Base-by-base conservation (phyloP, 768 basidiomycete genomes). In the Leccinum subgranulosum region DNA sequence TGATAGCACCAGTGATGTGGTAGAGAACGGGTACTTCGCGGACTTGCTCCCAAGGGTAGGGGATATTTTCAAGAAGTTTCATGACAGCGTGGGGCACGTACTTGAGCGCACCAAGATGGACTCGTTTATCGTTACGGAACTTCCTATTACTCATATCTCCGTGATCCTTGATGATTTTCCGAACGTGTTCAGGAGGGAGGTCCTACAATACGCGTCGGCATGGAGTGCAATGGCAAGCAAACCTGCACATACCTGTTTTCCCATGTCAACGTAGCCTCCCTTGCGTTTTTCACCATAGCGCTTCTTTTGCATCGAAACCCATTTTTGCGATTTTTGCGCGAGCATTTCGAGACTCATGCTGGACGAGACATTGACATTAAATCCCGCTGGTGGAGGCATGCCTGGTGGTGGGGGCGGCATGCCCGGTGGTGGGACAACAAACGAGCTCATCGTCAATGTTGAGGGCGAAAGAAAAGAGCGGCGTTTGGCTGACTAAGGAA, bases 91-190 rank as follows among this genome's bases (percentile, higher is more conserved):
- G 97, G 21, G 97, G 97, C 52, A 99, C 95, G 73, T 98, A 99
- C 77, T 94, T 94, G 69, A 98, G 83, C 34, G 97, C 97, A 63
- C 97, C 97, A 29, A 99, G 85, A 75, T 99, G 97, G 43, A 99
- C 97, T 61, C 97, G 92, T 78, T 99, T 99, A 81, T 99, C 97
- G 71, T 96, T 97, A 64, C 97, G 81, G 75, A 98, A 99, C 80
- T 99, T 99, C 73, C 97, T 86, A 73, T 95, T 96, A 75, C 92
- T 94, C 97, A 99, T 98, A 78, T 98, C 95, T 63, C 96, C 95
- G 67, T 98, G 96, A 75, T 98, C 97, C 77, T 98, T 95, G 79
- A 98, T 94, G 67, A 99, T 98, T 88, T 98, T 98, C 59, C 97
- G 88, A 63, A 99, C 89, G 69, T 98, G 95, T 74, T 99, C 97